A percentile compares a stretch with the other conserved stretches of the same genome.
These are phyloP conservation scores for Senecio squalidus DNA, from an alignment of 140 eudicot genomes.

Conservation along the genomic window DNA sequence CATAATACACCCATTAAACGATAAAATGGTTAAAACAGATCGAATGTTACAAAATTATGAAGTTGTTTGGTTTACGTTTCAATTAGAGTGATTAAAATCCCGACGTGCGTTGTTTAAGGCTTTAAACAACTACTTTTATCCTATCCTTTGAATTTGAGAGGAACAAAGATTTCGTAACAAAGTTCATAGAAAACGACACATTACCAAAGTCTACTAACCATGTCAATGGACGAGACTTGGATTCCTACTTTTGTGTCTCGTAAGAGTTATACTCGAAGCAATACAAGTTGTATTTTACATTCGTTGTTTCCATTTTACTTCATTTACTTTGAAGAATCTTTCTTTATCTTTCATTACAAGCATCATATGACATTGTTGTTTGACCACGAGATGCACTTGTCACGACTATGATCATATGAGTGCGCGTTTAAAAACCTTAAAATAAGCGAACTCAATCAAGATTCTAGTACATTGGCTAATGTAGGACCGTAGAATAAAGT, in stretches of 20 bases:
- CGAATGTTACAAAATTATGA: too few relatives aligned
- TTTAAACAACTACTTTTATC: background rate
- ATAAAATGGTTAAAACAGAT: too few relatives aligned
- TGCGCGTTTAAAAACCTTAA: background rate
- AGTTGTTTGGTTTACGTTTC: background rate
- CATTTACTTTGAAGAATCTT: conserved; percentile 9
- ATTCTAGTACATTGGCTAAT: background rate
- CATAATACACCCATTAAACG: too few relatives aligned
- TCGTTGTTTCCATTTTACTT: conserved; percentile 1
- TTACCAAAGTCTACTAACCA: conserved; percentile 5
- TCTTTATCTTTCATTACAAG: background rate
- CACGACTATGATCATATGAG: too few relatives aligned
- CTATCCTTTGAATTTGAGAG: background rate
- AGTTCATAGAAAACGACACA: background rate
- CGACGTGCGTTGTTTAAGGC: too few relatives aligned
- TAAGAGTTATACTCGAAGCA: background rate
- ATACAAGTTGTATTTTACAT: background rate
- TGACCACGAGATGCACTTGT: too few relatives aligned
- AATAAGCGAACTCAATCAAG: background rate
- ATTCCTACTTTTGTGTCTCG: background rate
- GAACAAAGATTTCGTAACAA: conserved; percentile 1
- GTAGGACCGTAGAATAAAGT: background rate
- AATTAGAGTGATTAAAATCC: background rate
- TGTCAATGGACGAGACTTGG: background rate
- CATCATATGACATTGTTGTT: conserved; percentile 3